Evolutionary conservation across 2,329 filamentous ascomycete species (phyloP), one percentile per base, ranked within the genome.

Genomic region (Talaromyces islandicus): DNA sequence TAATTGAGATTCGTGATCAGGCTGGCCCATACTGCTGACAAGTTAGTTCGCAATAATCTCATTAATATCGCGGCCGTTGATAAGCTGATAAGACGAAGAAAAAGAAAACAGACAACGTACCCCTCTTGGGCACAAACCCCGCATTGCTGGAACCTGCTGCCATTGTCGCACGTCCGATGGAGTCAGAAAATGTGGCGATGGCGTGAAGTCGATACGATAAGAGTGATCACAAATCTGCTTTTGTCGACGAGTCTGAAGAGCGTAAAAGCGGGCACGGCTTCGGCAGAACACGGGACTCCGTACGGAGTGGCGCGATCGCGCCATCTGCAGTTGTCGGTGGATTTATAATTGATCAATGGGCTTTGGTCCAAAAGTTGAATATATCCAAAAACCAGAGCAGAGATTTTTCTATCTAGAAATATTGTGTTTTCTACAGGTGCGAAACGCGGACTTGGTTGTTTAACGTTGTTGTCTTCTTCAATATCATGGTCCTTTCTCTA

Each of bases 1-100:
- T 96, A 96, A 68, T 82, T 81, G 54, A 85, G 86, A 76, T 94
- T 95, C 62, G 91, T 96, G 72, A 96, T 92, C 66, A 96, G 82
- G 12, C 88, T 90, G 32, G 90, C 91, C 90, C 90, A 96, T 71
- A 93, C 91, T 90, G 62, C 25, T 9, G 21, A 11, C 52, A 38
- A n/a, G 35, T 38, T 7, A 54, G 30, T 50, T 17, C 10, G 21
- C 19, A 9, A 25, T 5, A 21, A 50, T 50, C 19, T 50, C 19
- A n/a, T 24, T 21, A 11, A 50, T 50, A 17, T 21, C 4, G 43
- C 32, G 32, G 32, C 30, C 10, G 12, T 35, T 14, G 32, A 35
- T 35, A 35, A 24, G 43, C 43, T 24, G 43, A 50, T 50, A 50
- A 50, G 43, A 50, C 2, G 19, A n/a, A 50, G 43, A 25, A 50